Evolutionary conservation across 805 yeast species (phyloP).

Genomic region (Blastobotrys terrestris): DNA sequence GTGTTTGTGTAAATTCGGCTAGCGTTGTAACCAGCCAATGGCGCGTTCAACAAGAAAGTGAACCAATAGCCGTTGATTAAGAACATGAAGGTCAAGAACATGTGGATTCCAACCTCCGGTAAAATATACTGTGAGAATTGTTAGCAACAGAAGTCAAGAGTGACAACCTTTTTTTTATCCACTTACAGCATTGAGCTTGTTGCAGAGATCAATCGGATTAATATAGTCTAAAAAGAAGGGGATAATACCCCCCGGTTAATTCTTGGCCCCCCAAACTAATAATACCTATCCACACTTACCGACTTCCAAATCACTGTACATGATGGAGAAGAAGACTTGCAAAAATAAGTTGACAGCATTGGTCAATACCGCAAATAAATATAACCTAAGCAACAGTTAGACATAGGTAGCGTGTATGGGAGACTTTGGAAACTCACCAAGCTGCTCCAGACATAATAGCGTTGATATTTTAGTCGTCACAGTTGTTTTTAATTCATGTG

Average conservation of each 20-base stretch:
- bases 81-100: conserved; percentile 57
- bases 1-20: conserved; percentile 74
- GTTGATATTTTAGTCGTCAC: background rate
- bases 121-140: conserved; percentile 48
- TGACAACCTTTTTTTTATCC: background rate
- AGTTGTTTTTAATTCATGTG: background rate
- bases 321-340: conserved; percentile 91
- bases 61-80: conserved; percentile 90
- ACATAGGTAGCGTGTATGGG: too few relatives aligned
- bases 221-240: conserved; percentile 81
- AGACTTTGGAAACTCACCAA: too few relatives aligned
- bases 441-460: conserved; percentile 41
- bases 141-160: too few relatives aligned
- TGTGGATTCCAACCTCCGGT: conserved; percentile 84
- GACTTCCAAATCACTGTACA: conserved; percentile 80
- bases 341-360: conserved; percentile 85
- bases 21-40: conserved; percentile 76
- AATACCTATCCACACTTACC: background rate
- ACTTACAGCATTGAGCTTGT: conserved; percentile 62
- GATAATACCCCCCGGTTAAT: conserved; percentile 5
- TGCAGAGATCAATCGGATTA: conserved; percentile 94
- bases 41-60: conserved; percentile 73
- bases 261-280: background rate
- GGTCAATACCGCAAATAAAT: conserved; percentile 56
- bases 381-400: too few relatives aligned